Base-by-base conservation (phyloP, 2,329 filamentous ascomycete genomes). In the Fusarium algeriense region DNA sequence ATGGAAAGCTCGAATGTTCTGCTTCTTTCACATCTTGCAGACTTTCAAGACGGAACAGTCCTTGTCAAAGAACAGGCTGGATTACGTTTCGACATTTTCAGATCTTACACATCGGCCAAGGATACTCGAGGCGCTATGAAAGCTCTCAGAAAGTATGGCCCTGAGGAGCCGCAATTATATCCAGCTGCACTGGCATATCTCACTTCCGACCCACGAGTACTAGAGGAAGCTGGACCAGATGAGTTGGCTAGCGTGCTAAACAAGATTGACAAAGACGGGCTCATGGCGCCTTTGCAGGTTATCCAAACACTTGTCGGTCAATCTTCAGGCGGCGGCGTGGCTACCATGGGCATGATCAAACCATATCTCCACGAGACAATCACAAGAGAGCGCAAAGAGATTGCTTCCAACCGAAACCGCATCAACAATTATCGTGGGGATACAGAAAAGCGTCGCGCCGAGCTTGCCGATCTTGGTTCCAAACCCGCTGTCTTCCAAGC, bases 331-430 rank as follows among this genome's bases (percentile, higher is more conserved):
- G 78, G 80, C 10, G 80, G 91, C 9, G 93, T 98, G 5, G 95
- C 97, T 2, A 98, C 94, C 1, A 98, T 99, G 93, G 96, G 95
- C 54, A 94, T 98, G 88, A 92, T 99, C 69, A 98, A 98, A 82
- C 90, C 91, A 9, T 99, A 99, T 81, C 89, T 99, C 4, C 90
- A 92, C 70, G 90, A 92, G 53, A 97, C 95, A 12, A 97, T 99
- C 70, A 91, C 93, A 73, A 90, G 93, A 54, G 96, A 99, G 82
- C 89, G 94, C 30, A 91, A 90, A 65, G 95, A 98, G 76, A 98
- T 99, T 65, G 89, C 84, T 11, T 80, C 86, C 38, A 98, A 98
- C 79, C 89, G 93, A 54, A 89, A 91, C 41, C 89, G 95, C 45
- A 97, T 97, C 74, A 87, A 89, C 35, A 94, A 93, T 5, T 97